Base-by-base conservation (phyloP, 2,329 filamentous ascomycete species). In the Penicillium olsonii region DNA sequence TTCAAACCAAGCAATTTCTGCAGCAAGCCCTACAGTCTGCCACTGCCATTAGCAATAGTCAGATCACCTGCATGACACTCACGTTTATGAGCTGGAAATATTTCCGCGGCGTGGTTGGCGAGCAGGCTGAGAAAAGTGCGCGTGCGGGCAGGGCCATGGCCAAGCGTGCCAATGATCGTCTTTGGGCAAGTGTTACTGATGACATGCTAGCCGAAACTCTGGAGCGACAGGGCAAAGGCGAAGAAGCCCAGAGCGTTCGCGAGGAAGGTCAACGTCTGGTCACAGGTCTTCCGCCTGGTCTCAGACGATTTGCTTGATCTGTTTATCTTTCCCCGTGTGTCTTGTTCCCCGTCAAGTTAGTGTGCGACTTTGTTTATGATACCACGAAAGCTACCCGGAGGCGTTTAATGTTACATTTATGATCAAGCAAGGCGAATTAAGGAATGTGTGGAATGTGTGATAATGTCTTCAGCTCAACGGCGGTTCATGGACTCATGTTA, bases 71-170 rank as follows among this genome's bases (percentile, higher is more conserved):
- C 40, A 87, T 96, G 56, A 85, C 87, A 5, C 82, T 96, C 51
- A 91, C 85, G 59, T 85, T 94, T 56, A 95, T 96, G 87, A 87
- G 88, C 44, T 84, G 82, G 63, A 83, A 85, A 43, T 87, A 96
- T 63, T 96, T 92, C 69, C 85, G 87, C 38, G 87, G 87, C 51
- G 87, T 92, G 12, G 84, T 95, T 4, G 90, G 90, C 42, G 87
- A 88, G 50, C 88, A 92, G 68, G 87, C 87, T 0, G 78, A 89
- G 51, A 91, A 91, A 72, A 88, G 87, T 63, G 86, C 87, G 4
- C 80, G 81, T 55, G 87, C 88, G 0, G 87, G 84, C 19, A 79
- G 81, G 19, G 80, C 80, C 35, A 85, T 88, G 73, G 86, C 87
- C 5, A 80, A 82, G 56, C 82, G 83, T 65, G 87, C 84, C 58